Conservation (phyloP, 495 filamentous ascomycete species). For the Bryoglossum gracile region DNA sequence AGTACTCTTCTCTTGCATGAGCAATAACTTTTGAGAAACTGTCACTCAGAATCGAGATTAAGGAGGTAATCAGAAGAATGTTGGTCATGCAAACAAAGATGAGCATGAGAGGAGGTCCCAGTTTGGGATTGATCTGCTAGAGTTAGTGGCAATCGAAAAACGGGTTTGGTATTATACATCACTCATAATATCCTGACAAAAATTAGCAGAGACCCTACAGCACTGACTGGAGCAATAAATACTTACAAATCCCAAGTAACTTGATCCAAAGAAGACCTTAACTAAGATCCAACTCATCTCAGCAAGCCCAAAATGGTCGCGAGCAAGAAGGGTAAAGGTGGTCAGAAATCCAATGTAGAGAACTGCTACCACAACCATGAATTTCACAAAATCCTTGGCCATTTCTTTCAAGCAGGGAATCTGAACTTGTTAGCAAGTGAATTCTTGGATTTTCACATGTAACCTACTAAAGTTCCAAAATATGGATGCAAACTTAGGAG, state of each 20-base stretch:
- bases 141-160: not conserved
- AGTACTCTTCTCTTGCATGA: slow-evolving; percentile 70
- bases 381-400: slow-evolving; percentile 79
- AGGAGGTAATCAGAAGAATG: slow-evolving; percentile 81
- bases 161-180: not conserved
- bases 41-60: slow-evolving; percentile 89
- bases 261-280: slow-evolving; percentile 73
- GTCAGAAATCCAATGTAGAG: slow-evolving; percentile 82
- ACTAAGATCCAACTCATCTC: slow-evolving; percentile 84
- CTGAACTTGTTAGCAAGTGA: slow-evolving; percentile 4
- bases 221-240: no score
- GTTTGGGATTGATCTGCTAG: slow-evolving; percentile 45
- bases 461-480: slow-evolving; percentile 57
- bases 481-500: slow-evolving; percentile 84
- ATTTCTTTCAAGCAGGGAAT: slow-evolving; percentile 28
- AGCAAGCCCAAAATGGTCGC: slow-evolving; percentile 62
- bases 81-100: slow-evolving; percentile 84
- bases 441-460: not conserved
- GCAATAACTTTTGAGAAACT: slow-evolving; percentile 73
- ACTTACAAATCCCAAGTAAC: slow-evolving; percentile 77
- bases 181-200: not conserved
- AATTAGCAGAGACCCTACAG: no score
- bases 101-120: slow-evolving; percentile 58
- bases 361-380: slow-evolving; percentile 78
- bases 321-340: slow-evolving; percentile 81